Conservation (phyloP, 805 yeast species). For the Isabelozyma rhagii region DNA sequence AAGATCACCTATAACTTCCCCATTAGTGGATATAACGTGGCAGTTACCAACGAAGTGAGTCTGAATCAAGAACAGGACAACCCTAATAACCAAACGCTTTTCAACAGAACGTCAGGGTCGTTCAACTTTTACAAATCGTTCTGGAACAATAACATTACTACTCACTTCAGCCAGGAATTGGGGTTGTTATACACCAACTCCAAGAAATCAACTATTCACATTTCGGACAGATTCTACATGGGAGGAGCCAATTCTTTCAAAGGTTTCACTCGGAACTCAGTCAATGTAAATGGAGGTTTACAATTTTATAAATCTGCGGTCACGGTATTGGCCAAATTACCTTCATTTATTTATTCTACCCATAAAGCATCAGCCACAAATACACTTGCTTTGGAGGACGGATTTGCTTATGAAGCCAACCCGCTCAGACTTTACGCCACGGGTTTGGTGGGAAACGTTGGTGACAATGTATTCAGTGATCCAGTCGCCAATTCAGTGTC, state of each 20-base stretch:
- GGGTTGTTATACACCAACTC: constrained; percentile 53
- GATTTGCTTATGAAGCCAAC: constrained; percentile 17
- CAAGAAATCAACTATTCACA: constrained; percentile 38
- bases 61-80: constrained; percentile 27
- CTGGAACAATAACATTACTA: constrained; percentile 43
- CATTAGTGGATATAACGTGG: constrained; percentile 55
- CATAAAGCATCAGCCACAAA: constrained; percentile 6
- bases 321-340: constrained; percentile 59
- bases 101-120: constrained; percentile 33
- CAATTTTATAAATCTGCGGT: constrained; percentile 54
- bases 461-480: constrained; percentile 22
- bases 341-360: constrained; percentile 34
- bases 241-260: constrained; percentile 77
- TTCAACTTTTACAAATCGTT: constrained; percentile 38
- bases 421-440: constrained; percentile 56
- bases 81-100: constrained; percentile 16
- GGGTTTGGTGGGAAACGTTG: constrained; percentile 61
- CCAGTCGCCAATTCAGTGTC: constrained; percentile 13
- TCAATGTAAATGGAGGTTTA: constrained; percentile 77
- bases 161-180: constrained; percentile 46
- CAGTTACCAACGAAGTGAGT: constrained; percentile 54
- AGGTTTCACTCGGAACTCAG: constrained; percentile 64
- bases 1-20: constrained; percentile 27
- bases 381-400: constrained; percentile 5
- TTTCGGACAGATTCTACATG: constrained; percentile 76